phyloP scores from a whole-genome alignment of 129 eudicot genomes.

The Chrysanthemum lavandulifolium region DNA sequence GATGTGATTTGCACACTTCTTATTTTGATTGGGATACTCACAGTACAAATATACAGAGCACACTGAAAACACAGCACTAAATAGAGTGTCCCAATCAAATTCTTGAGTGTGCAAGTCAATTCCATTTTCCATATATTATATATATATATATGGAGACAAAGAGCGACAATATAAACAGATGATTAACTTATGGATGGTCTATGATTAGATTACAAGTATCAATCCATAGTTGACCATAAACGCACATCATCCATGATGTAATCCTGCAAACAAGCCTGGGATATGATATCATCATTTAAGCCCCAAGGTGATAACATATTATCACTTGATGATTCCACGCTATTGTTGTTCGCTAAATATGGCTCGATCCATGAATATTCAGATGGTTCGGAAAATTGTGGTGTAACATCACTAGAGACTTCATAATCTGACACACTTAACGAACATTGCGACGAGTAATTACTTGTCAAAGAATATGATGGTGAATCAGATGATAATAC shows the following conservation, averaged over 20 bases:
- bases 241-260: constrained; percentile 8
- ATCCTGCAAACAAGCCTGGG: constrained; percentile 8
- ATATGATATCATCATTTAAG: not conserved
- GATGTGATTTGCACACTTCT: too few relatives aligned
- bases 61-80: too few relatives aligned
- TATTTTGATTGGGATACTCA: too few relatives aligned
- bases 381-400: constrained; percentile 3
- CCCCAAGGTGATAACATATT: constrained; percentile 20
- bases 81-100: too few relatives aligned
- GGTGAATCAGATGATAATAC: constrained; percentile 19
- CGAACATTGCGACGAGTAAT: constrained; percentile 12
- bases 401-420: constrained; percentile 22
- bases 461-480: constrained; percentile 27
- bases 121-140: too few relatives aligned
- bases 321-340: constrained; percentile 23
- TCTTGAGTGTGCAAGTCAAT: too few relatives aligned
- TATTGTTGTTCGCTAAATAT: constrained; percentile 12
- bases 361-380: constrained; percentile 16
- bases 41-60: too few relatives aligned
- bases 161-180: not conserved
- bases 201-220: not conserved
- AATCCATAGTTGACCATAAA: constrained; percentile 16
- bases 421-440: constrained; percentile 28
- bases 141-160: too few relatives aligned
- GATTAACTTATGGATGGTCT: not conserved